phyloP scores from a whole-genome alignment of 2,329 filamentous ascomycete species.

The Onygenales sp. region DNA sequence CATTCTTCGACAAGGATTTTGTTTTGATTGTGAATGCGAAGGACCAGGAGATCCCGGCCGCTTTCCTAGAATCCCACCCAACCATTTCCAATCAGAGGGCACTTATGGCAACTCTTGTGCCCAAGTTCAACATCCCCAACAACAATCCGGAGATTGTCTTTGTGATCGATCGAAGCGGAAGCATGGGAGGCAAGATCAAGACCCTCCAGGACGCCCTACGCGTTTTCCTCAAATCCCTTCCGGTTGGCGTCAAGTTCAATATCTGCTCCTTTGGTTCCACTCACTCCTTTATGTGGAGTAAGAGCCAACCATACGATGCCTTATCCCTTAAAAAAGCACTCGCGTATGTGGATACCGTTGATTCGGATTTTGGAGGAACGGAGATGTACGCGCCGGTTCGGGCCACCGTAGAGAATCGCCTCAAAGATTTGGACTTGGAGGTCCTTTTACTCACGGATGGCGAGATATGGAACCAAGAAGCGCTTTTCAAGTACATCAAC shows the following conservation, averaged over 20 bases:
- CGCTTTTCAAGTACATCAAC: constrained; percentile 41
- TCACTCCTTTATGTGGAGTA: constrained; percentile 38
- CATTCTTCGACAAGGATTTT: constrained; percentile 52
- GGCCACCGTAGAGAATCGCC: constrained; percentile 38
- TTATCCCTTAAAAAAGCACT: constrained; percentile 36
- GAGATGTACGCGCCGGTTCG: constrained; percentile 41
- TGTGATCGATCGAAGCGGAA: constrained; percentile 61
- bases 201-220: constrained; percentile 42
- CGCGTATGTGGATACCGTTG: constrained; percentile 33
- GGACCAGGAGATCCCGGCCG: constrained; percentile 51
- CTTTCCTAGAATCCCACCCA: constrained; percentile 58
- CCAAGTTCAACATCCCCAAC: constrained; percentile 54
- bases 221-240: constrained; percentile 52
- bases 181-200: constrained; percentile 41
- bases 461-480: constrained; percentile 41
- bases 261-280: constrained; percentile 49
- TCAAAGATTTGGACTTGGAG: constrained; percentile 39
- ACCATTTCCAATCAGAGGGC: constrained; percentile 52
- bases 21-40: constrained; percentile 55
- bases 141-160: constrained; percentile 58
- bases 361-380: constrained; percentile 44
- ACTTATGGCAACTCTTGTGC: constrained; percentile 62
- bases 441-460: constrained; percentile 51
- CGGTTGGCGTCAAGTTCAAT: constrained; percentile 46
- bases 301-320: constrained; percentile 39